A percentile compares a stretch with the other conserved stretches of the same genome.
Conservation (phyloP, 257 asterid species). For the Penstemon davidsonii region DNA sequence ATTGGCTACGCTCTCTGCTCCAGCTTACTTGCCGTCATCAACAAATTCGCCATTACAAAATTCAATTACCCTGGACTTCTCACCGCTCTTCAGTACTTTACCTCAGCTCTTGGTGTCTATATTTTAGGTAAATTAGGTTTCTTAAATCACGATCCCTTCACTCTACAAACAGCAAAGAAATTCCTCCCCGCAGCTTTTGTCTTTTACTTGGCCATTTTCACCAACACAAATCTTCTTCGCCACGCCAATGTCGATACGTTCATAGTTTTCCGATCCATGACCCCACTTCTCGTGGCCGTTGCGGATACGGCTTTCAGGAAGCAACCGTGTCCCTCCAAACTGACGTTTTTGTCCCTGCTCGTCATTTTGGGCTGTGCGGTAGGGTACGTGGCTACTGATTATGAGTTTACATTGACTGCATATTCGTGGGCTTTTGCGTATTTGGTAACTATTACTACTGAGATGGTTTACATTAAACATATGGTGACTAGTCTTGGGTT, state of each 20-base stretch:
- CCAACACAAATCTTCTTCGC: constrained; percentile 86
- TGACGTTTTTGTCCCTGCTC: constrained; percentile 66
- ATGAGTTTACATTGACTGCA: constrained; percentile 79
- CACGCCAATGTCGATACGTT: constrained; percentile 98
- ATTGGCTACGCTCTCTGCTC: constrained; percentile 95
- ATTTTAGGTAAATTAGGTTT: constrained; percentile 73
- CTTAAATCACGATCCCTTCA: constrained; percentile 80
- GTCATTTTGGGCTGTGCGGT: constrained; percentile 77
- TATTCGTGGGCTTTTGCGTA: constrained; percentile 96
- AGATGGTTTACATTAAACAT: constrained; percentile 97
- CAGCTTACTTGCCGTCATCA: constrained; percentile 88
- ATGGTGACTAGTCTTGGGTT: constrained; percentile 95
- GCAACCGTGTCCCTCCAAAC: constrained; percentile 83
- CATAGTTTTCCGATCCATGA: constrained; percentile 81
- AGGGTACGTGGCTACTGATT: constrained; percentile 90
- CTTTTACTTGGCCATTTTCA: constrained; percentile 83
- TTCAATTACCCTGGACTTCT: constrained; percentile 91
- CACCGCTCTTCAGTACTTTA: constrained; percentile 85
- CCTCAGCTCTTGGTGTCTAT: constrained; percentile 90
- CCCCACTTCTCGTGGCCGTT: constrained; percentile 84
- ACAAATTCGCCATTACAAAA: constrained; percentile 87
- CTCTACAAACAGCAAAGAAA: constrained; percentile 72
- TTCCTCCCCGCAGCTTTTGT: constrained; percentile 92
- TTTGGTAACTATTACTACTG: constrained; percentile 88
- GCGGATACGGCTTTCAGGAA: constrained; percentile 84